Conservation (phyloP, 345 rosid genomes). For the Punica granatum region DNA sequence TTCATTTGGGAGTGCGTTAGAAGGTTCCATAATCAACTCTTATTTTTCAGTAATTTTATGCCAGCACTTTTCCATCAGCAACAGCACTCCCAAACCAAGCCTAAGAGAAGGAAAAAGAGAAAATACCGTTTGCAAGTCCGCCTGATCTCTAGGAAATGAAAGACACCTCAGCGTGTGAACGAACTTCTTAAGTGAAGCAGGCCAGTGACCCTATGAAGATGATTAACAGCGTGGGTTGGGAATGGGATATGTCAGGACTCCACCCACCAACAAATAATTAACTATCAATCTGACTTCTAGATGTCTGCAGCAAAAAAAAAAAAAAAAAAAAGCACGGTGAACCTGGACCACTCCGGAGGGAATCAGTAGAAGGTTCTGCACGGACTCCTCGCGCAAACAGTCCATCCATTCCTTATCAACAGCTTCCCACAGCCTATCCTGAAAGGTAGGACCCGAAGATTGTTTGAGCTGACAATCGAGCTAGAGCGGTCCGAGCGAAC, state of each 20-base stretch:
- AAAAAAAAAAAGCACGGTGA: conserved; percentile 2
- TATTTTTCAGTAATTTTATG: too few species aligned
- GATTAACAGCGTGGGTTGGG: not conserved
- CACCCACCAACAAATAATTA: too few species aligned
- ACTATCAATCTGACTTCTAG: not conserved
- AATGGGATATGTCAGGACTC: too few species aligned
- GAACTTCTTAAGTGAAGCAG: conserved; percentile 68
- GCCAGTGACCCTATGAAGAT: conserved; percentile 68
- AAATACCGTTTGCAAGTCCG: conserved; percentile 41
- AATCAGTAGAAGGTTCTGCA: conserved; percentile 53
- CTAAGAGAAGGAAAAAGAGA: not conserved
- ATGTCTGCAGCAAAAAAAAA: too few species aligned
- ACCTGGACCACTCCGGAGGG: conserved; percentile 75
- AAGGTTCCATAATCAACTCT: too few species aligned
- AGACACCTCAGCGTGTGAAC: conserved; percentile 52
- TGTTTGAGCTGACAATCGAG: not conserved
- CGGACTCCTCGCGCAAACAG: conserved; percentile 54
- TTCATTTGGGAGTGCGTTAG: too few species aligned
- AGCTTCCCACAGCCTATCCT: conserved; percentile 77
- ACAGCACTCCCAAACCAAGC: too few species aligned
- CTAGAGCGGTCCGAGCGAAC: not conserved
- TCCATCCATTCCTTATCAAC: conserved; percentile 69
- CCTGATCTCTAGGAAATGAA: conserved; percentile 59
- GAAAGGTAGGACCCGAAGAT: not conserved
- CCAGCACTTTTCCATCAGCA: too few species aligned